A percentile compares a stretch with the other conserved stretches of the same genome.
Conservation (phyloP, 2,329 filamentous ascomycete species). For the Ophiocordyceps australis region DNA sequence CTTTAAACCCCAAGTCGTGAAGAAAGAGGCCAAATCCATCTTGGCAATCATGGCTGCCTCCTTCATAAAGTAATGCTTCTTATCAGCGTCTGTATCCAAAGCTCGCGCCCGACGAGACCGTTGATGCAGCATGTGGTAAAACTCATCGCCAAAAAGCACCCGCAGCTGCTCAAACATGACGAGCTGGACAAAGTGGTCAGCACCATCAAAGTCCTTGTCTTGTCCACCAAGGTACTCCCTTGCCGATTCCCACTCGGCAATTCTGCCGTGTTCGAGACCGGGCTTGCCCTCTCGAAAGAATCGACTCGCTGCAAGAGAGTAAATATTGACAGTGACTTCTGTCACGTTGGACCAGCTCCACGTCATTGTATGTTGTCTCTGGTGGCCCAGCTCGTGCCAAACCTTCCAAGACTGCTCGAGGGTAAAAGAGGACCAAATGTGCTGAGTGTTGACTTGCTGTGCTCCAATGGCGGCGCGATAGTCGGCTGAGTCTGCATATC, state of each 20-base stretch:
- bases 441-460: neutral
- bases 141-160: neutral
- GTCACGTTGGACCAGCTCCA: constrained; percentile 1
- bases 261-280: neutral
- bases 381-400: constrained; percentile 2
- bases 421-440: neutral
- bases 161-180: constrained; percentile 1
- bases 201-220: too few relatives aligned
- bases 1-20: neutral
- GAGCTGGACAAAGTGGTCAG: neutral
- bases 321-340: constrained; percentile 2
- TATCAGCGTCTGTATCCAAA: neutral
- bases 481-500: neutral
- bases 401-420: constrained; percentile 1
- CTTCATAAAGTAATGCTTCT: constrained; percentile 1
- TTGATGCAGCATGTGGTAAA: neutral
- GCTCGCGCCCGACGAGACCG: neutral
- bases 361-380: neutral
- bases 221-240: constrained; percentile 1
- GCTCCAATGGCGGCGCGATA: neutral
- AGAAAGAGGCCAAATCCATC: neutral
- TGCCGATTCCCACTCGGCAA: constrained; percentile 1
- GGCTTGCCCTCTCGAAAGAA: neutral
- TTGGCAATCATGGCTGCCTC: neutral
- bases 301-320: constrained; percentile 1